These are phyloP conservation scores for Pigoraptor vietnamica DNA, from an alignment of 78 protist species.

Conservation along the genomic window DNA sequence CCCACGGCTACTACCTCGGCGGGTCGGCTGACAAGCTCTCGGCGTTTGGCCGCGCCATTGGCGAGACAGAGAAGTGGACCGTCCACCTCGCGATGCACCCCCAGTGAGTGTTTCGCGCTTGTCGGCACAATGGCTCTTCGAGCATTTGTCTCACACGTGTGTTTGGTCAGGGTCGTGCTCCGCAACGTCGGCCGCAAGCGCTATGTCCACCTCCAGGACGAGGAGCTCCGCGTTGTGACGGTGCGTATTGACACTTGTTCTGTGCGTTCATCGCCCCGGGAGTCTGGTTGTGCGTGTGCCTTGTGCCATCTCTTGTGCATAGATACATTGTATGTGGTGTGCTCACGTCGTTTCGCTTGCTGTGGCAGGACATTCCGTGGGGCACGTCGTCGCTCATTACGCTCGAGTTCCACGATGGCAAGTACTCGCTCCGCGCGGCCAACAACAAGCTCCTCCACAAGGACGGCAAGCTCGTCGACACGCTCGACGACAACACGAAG, in stretches of 20 bases:
- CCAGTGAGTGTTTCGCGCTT: neutral
- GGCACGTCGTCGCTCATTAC: neutral
- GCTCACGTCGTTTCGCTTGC: neutral
- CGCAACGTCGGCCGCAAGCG: neutral
- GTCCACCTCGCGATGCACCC: slow-evolving; percentile 19
- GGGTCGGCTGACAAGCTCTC: neutral
- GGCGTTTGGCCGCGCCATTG: neutral
- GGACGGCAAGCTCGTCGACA: neutral
- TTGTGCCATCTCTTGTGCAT: neutral
- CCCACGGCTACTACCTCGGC: slow-evolving; percentile 3
- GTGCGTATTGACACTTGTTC: neutral
- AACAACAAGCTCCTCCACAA: neutral
- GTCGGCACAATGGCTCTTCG: no score
- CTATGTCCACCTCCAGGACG: neutral
- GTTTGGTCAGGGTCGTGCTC: neutral
- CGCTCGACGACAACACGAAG: neutral
- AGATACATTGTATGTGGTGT: neutral
- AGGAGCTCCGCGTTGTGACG: neutral
- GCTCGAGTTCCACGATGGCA: neutral
- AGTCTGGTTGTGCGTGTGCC: no score
- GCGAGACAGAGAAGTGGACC: neutral
- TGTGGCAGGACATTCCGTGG: slow-evolving; percentile 1
- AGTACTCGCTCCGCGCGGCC: neutral
- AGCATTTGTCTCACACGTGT: neutral
- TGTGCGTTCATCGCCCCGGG: no score